phyloP scores from a whole-genome alignment of 345 rosid genomes.

The Rhodomyrtus tomentosa region DNA sequence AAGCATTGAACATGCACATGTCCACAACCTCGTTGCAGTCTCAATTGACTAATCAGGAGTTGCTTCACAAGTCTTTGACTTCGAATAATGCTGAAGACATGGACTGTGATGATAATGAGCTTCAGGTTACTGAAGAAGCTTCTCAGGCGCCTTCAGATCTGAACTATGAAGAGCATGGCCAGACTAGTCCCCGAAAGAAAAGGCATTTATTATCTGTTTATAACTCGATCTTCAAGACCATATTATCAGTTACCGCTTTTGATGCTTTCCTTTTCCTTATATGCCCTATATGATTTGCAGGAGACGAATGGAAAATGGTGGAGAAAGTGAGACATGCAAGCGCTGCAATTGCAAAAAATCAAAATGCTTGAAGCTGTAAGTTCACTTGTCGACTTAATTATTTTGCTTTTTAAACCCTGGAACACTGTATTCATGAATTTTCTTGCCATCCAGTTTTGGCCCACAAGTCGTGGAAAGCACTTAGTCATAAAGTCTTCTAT shows the following conservation, averaged over 20 bases:
- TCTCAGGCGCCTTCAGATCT: slow-evolving; percentile 28
- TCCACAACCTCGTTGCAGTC: slow-evolving; percentile 24
- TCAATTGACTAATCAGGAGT: slow-evolving; percentile 24
- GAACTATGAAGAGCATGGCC: slow-evolving; percentile 43
- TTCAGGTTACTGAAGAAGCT: slow-evolving; percentile 35
- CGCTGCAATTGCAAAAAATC: slow-evolving; percentile 97
- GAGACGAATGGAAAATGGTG: slow-evolving; percentile 48
- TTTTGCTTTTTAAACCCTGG: background rate
- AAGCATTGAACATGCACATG: slow-evolving; percentile 22
- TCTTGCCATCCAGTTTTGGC: background rate
- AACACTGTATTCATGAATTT: background rate
- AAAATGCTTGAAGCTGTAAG: slow-evolving; percentile 94
- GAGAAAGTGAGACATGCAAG: slow-evolving; percentile 78
- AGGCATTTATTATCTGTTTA: slow-evolving; percentile 24
- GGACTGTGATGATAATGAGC: slow-evolving; percentile 23
- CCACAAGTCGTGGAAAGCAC: background rate
- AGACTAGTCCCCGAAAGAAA: slow-evolving; percentile 73
- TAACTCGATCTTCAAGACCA: background rate
- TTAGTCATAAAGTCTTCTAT: background rate
- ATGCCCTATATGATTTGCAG: slow-evolving; percentile 26
- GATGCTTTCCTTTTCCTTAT: slow-evolving; percentile 12
- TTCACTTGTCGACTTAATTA: background rate
- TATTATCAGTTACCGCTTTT: background rate
- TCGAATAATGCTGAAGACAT: slow-evolving; percentile 13
- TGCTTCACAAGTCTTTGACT: slow-evolving; percentile 19